Evolutionary conservation across 169 alveolate genomes (phyloP).

Genomic region (Plasmodium berghei): DNA sequence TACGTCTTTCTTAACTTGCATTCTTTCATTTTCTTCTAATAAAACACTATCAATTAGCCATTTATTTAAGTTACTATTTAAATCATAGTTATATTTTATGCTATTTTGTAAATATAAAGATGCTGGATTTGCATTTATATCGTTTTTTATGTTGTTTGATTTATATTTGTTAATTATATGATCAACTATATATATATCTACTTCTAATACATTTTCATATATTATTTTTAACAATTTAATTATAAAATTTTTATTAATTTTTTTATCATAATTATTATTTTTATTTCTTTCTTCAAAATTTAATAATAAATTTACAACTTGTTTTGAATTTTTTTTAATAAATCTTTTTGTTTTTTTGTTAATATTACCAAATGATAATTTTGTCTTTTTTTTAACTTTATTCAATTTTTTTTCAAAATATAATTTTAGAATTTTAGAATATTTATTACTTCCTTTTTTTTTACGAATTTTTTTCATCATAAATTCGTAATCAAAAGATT

Average conservation of each 20-base stretch:
- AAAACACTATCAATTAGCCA: conserved; percentile 72
- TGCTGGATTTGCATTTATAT: neutral
- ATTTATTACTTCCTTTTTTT: neutral
- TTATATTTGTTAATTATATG: conserved; percentile 40
- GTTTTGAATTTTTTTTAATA: conserved; percentile 15
- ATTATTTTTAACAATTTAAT: conserved; percentile 54
- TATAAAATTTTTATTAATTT: conserved; percentile 40
- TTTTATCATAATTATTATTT: conserved; percentile 15
- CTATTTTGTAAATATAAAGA: conserved; percentile 53
- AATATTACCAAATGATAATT: neutral
- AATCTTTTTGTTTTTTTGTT: conserved; percentile 16
- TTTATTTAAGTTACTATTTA: conserved; percentile 36
- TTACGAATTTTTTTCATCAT: neutral
- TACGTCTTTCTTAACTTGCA: conserved; percentile 67
- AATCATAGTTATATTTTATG: conserved; percentile 52
- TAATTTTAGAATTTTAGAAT: neutral
- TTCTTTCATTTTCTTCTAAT: conserved; percentile 58
- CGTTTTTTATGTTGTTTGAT: neutral
- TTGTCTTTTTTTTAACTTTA: conserved; percentile 4
- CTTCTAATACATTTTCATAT: conserved; percentile 48
- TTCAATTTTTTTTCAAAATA: neutral
- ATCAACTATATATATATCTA: conserved; percentile 70
- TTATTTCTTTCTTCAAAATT: conserved; percentile 26
- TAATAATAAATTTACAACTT: conserved; percentile 27
- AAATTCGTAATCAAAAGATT: neutral